Conservation (phyloP, 495 filamentous ascomycete species). For the Aspergillus conjunctus region DNA sequence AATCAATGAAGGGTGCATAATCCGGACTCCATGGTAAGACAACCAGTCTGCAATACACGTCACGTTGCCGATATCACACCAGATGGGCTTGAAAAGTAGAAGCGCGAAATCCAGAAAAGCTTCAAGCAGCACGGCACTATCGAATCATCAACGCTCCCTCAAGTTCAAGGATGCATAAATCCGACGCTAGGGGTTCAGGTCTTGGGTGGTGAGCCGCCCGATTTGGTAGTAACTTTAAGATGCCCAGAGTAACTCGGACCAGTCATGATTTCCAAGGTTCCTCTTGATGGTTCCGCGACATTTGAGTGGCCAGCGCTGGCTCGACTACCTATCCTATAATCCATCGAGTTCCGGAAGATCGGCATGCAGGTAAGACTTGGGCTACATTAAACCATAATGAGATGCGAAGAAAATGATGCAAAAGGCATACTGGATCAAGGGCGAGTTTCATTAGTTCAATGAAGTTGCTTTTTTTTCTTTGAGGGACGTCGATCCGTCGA, state of each 20-base stretch:
- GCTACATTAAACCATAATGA: not conserved
- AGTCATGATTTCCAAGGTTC: no score
- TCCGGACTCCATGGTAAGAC: not conserved
- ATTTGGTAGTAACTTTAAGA: no score
- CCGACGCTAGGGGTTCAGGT: not conserved
- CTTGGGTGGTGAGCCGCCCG: no score
- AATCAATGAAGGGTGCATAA: not conserved
- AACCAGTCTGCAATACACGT: slow-evolving; percentile 19
- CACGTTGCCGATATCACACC: slow-evolving; percentile 11
- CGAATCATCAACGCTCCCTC: not conserved
- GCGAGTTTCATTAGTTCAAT: not conserved
- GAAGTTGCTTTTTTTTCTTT: not conserved
- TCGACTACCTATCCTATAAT: no score
- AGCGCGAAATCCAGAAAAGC: not conserved
- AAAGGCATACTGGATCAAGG: not conserved
- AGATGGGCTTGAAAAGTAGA: not conserved
- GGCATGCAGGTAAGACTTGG: not conserved
- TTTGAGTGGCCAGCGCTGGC: no score
- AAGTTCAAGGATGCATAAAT: not conserved
- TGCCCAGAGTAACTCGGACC: no score
- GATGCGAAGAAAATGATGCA: not conserved
- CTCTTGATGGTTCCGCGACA: no score
- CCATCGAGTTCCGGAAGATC: not conserved
- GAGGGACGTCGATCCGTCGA: no score
- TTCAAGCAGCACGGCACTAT: not conserved